Evolutionary conservation across 306 rosid genomes (phyloP).

Genomic region (Fragaria vesca): DNA sequence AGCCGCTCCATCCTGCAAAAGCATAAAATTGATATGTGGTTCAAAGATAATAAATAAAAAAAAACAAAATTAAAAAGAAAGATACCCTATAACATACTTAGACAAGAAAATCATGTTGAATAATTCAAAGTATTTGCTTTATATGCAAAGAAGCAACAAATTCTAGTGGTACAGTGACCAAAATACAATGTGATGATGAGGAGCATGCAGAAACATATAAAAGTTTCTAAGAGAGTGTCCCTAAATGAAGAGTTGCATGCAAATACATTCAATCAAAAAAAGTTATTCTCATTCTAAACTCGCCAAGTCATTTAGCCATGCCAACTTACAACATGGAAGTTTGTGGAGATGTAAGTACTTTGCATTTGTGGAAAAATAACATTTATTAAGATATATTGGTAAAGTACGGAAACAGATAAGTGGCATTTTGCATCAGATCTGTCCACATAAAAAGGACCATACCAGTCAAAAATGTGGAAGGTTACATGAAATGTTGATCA

Average conservation of each 20-base stretch:
- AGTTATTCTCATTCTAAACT: neutral
- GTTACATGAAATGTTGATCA: neutral
- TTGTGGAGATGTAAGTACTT: neutral
- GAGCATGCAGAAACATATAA: neutral
- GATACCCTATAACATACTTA: neutral
- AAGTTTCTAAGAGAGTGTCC: neutral
- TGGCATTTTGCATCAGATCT: neutral
- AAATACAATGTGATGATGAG: neutral
- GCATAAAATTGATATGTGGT: conserved; percentile 14
- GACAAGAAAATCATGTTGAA: conserved; percentile 14
- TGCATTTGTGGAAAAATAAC: no score
- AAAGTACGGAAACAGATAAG: neutral
- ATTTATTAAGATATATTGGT: neutral
- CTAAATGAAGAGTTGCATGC: neutral
- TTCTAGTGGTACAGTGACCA: neutral
- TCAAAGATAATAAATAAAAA: neutral
- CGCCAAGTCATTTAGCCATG: neutral
- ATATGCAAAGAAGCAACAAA: neutral
- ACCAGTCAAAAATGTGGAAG: neutral
- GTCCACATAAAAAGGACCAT: neutral
- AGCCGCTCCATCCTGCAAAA: conserved; percentile 92
- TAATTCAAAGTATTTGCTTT: neutral
- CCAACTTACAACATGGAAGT: neutral
- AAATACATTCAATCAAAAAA: neutral
- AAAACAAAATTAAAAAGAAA: neutral